Conservation (phyloP, 495 filamentous ascomycete genomes). For the Aspergillus bridgeri region DNA sequence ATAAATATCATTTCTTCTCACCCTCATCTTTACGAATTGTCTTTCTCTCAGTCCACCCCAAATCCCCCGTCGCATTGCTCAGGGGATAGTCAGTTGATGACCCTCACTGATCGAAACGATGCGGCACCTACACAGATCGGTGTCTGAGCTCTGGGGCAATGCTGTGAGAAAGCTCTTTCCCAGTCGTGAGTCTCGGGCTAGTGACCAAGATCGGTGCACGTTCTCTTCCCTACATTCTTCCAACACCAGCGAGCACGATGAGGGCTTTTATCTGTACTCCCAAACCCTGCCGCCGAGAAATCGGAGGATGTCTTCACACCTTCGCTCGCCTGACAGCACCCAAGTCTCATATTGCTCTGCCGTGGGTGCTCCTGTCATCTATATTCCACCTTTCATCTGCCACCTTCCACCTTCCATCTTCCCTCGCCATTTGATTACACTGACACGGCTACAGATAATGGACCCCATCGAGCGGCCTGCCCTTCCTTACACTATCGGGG, state of each 20-base stretch:
- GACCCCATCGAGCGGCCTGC: constrained; percentile 19
- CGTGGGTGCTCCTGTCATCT: constrained; percentile 15
- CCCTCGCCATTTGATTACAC: neutral
- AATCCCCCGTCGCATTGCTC: no score
- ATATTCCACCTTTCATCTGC: no score
- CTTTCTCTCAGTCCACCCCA: neutral
- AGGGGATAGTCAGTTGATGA: no score
- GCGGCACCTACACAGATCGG: constrained; percentile 12
- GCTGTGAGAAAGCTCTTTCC: constrained; percentile 17
- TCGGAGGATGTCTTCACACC: constrained; percentile 1
- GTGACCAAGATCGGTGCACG: neutral
- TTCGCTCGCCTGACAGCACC: constrained; percentile 18
- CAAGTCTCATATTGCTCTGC: constrained; percentile 19
- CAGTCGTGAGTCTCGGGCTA: constrained; percentile 12
- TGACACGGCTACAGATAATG: constrained; percentile 17
- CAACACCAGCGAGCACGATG: constrained; percentile 10
- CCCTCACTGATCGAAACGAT: neutral
- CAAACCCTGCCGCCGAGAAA: constrained; percentile 19
- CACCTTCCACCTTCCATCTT: no score
- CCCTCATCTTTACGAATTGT: neutral
- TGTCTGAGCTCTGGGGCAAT: constrained; percentile 17
- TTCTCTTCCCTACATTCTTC: constrained; percentile 4
- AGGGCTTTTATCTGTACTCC: constrained; percentile 28
- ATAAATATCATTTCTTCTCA: neutral
- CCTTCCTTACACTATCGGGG: constrained; percentile 32